These are phyloP conservation scores for Neofusicoccum kwambonambiense DNA, from an alignment of 2,329 filamentous ascomycete species.

Conservation along the genomic window DNA sequence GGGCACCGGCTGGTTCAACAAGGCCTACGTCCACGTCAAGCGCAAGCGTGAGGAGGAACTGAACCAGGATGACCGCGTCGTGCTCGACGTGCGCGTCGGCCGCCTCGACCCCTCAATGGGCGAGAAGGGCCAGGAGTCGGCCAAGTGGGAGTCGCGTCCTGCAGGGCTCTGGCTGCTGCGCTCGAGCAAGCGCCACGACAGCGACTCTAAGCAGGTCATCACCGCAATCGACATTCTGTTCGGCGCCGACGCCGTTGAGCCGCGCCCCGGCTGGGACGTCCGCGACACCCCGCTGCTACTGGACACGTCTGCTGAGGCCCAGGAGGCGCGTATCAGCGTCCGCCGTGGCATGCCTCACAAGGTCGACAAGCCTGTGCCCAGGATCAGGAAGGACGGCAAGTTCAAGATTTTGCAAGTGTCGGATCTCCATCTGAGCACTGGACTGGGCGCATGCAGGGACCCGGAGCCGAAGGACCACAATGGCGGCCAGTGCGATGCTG, in stretches of 20 bases:
- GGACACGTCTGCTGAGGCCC: conserved; percentile 59
- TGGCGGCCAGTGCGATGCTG: conserved; percentile 81
- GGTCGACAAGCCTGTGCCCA: conserved; percentile 67
- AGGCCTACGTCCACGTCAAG: conserved; percentile 78
- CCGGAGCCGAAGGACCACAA: conserved; percentile 72
- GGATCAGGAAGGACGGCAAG: conserved; percentile 82
- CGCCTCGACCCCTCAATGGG: conserved; percentile 65
- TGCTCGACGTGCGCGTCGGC: conserved; percentile 75
- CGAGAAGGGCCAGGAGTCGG: conserved; percentile 56
- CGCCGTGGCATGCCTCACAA: conserved; percentile 68
- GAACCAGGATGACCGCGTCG: conserved; percentile 68
- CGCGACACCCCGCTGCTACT: conserved; percentile 72
- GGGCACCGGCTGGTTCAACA: conserved; percentile 68
- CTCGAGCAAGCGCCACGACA: conserved; percentile 68
- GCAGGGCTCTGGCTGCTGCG: conserved; percentile 81
- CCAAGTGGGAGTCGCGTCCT: conserved; percentile 74
- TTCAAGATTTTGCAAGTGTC: conserved; percentile 97
- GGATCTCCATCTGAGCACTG: conserved; percentile 92
- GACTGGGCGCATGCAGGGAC: conserved; percentile 80
- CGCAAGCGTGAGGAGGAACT: conserved; percentile 86
- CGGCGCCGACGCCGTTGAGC: conserved; percentile 87
- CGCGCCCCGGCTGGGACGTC: conserved; percentile 79
- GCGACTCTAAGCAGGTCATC: conserved; percentile 71
- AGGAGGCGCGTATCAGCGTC: conserved; percentile 74
- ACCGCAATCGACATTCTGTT: conserved; percentile 86